Evolutionary conservation across 805 yeast species (phyloP).

Genomic region (Yarrowia deformans): DNA sequence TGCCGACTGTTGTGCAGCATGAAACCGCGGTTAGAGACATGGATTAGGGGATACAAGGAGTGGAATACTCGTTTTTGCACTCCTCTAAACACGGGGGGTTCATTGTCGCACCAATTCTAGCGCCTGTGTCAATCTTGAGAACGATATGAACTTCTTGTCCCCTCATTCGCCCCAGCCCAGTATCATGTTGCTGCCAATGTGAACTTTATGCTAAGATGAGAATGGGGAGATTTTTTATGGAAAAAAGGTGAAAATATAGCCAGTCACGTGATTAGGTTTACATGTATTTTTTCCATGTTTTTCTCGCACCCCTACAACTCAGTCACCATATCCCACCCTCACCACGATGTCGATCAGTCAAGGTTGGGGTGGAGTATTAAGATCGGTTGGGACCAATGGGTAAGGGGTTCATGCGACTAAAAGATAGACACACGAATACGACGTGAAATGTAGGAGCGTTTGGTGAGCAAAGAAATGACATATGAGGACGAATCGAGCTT

Average conservation of each 20-base stretch:
- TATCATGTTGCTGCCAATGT: slow-evolving; percentile 15
- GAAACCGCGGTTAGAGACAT: no score
- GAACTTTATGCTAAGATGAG: slow-evolving; percentile 1
- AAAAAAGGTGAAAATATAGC: not conserved
- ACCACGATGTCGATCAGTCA: not conserved
- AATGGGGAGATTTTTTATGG: not conserved
- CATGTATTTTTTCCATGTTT: no score
- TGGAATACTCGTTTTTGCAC: not conserved
- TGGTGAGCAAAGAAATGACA: no score
- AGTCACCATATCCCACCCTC: no score
- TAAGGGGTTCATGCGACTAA: not conserved
- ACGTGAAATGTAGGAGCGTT: no score
- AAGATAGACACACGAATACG: no score
- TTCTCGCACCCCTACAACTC: no score
- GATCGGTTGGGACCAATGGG: slow-evolving; percentile 7
- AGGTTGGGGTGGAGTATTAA: not conserved
- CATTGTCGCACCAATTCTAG: no score
- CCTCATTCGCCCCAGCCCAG: not conserved
- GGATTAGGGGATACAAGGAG: not conserved
- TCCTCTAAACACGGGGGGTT: no score
- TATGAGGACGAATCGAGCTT: no score
- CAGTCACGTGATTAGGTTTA: no score
- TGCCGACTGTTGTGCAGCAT: not conserved
- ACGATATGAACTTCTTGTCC: not conserved
- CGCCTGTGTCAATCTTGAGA: not conserved